Percentiles rank a stretch among this genome's conserved stretches.
Conservation (phyloP, 2,329 filamentous ascomycete species). For the Sclerotinia spermophila region DNA sequence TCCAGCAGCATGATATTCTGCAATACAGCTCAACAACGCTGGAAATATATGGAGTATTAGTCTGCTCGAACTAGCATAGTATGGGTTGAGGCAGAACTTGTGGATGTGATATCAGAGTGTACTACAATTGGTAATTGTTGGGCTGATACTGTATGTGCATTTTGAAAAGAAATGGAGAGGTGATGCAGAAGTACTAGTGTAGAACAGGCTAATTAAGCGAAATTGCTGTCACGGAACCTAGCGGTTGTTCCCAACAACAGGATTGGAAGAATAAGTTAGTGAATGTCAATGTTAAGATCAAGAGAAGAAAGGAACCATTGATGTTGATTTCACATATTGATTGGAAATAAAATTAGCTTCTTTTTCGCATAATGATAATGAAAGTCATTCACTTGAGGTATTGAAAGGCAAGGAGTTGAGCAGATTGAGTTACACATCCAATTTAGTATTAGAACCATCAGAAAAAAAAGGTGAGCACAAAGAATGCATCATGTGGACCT, state of each 20-base stretch:
- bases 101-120: too few relatives aligned
- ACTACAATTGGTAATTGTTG: too few relatives aligned
- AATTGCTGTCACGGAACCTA: not conserved
- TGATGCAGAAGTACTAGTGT: not conserved
- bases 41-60: too few relatives aligned
- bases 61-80: too few relatives aligned
- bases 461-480: not conserved
- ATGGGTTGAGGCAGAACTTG: too few relatives aligned
- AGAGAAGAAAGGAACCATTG: not conserved
- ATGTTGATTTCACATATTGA: not conserved
- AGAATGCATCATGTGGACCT: not conserved
- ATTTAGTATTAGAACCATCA: too few relatives aligned
- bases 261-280: not conserved
- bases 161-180: not conserved
- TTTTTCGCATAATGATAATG: too few relatives aligned
- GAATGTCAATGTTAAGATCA: not conserved
- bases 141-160: not conserved
- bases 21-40: too few relatives aligned
- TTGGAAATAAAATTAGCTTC: not conserved
- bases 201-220: not conserved
- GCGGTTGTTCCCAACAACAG: not conserved
- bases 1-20: too few relatives aligned
- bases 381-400: not conserved
- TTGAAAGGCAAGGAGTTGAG: not conserved
- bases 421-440: not conserved